phyloP scores from a whole-genome alignment of 2,329 filamentous ascomycete species.

The Arthroderma sp. region DNA sequence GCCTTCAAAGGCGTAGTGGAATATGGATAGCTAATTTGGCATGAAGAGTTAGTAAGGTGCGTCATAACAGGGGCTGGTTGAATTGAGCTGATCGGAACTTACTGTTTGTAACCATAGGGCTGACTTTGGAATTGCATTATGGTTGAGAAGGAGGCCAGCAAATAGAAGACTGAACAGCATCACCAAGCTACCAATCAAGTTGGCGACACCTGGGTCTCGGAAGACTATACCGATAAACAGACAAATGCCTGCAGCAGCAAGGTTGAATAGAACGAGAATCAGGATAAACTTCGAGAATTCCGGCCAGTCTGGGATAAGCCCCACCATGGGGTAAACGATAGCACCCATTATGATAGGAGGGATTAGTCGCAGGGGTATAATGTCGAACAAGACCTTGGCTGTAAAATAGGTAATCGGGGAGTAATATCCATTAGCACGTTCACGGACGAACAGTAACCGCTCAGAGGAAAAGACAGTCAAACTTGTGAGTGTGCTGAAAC shows the following conservation, averaged over 20 bases:
- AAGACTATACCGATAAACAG: slow-evolving; percentile 94
- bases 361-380: slow-evolving; percentile 83
- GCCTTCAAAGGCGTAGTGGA: slow-evolving; percentile 94
- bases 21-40: slow-evolving; percentile 61
- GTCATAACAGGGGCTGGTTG: neutral
- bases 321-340: slow-evolving; percentile 97
- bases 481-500: slow-evolving; percentile 90
- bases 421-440: slow-evolving; percentile 95
- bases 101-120: slow-evolving; percentile 80
- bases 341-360: slow-evolving; percentile 90
- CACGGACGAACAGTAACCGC: slow-evolving; percentile 77
- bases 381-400: slow-evolving; percentile 96
- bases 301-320: slow-evolving; percentile 64
- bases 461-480: slow-evolving; percentile 89
- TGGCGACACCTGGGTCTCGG: slow-evolving; percentile 81
- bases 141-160: slow-evolving; percentile 85
- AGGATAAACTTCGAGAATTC: slow-evolving; percentile 89
- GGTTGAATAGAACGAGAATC: slow-evolving; percentile 87
- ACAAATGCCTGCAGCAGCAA: slow-evolving; percentile 85
- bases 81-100: slow-evolving; percentile 25
- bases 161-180: slow-evolving; percentile 97
- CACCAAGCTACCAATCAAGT: slow-evolving; percentile 82
- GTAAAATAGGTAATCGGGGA: slow-evolving; percentile 85
- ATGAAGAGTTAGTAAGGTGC: slow-evolving; percentile 19
- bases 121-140: slow-evolving; percentile 75